Percentiles rank a stretch among this genome's conserved stretches.
Conservation (phyloP, 1,284 basidiomycete species). For the Ganoderma lucidum region DNA sequence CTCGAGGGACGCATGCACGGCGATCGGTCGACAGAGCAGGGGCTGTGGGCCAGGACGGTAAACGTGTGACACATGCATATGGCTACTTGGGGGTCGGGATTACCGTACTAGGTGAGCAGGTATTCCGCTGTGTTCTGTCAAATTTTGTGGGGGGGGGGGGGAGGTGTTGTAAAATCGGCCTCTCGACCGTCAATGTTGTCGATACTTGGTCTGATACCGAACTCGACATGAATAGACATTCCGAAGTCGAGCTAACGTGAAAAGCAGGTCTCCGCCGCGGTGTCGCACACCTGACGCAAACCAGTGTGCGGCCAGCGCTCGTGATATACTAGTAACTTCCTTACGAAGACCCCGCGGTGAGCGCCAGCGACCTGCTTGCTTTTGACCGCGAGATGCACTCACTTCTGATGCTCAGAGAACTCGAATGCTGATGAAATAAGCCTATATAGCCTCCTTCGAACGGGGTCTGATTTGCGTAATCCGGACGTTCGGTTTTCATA, state of each 20-base stretch:
- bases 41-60: neutral
- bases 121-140: too few relatives aligned
- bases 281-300: neutral
- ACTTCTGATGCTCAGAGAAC: neutral
- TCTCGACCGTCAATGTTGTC: too few relatives aligned
- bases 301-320: neutral
- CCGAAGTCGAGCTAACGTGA: too few relatives aligned
- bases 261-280: neutral
- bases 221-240: too few relatives aligned
- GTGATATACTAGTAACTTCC: neutral
- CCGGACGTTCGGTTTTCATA: neutral
- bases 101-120: too few relatives aligned
- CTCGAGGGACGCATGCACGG: neutral
- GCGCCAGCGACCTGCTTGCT: constrained; percentile 3
- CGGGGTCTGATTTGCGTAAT: neutral
- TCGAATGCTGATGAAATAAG: neutral
- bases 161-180: too few relatives aligned
- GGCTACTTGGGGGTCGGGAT: neutral
- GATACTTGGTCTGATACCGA: too few relatives aligned
- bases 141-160: too few relatives aligned
- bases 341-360: neutral
- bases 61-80: neutral
- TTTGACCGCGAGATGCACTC: neutral
- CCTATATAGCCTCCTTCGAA: neutral
- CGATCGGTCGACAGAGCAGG: neutral